These are phyloP conservation scores for Apiotrichum veenhuisii DNA, from an alignment of 1,284 basidiomycete species.

Conservation along the genomic window DNA sequence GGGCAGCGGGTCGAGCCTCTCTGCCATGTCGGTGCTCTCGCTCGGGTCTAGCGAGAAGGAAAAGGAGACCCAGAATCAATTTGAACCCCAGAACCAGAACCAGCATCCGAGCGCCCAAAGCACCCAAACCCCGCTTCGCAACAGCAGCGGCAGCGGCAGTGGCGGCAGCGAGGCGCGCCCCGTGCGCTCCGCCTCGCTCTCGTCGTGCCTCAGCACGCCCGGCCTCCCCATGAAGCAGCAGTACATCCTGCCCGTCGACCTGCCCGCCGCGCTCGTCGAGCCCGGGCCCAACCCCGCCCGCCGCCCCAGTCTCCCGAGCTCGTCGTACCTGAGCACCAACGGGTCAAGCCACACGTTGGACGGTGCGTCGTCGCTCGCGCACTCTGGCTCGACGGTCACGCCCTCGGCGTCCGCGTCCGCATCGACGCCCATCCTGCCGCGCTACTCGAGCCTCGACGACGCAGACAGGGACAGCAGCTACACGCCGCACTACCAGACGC, in stretches of 20 bases:
- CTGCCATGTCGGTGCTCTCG: not conserved
- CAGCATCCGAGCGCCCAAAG: no score
- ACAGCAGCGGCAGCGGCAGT: no score
- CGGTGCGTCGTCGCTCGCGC: not conserved
- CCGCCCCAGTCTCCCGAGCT: not conserved
- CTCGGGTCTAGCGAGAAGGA: not conserved
- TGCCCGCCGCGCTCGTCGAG: conserved; percentile 5
- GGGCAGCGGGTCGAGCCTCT: not conserved
- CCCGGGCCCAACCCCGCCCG: not conserved
- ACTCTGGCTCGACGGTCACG: not conserved
- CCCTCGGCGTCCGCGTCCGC: not conserved
- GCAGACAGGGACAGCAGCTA: no score
- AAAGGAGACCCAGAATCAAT: no score
- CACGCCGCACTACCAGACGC: not conserved
- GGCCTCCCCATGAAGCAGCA: conserved; percentile 1
- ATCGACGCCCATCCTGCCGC: conserved; percentile 3
- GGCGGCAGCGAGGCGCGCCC: no score
- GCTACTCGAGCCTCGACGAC: not conserved
- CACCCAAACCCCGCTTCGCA: no score
- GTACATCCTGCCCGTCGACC: conserved; percentile 28
- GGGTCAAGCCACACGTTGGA: not conserved
- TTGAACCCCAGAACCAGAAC: no score
- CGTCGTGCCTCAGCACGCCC: not conserved
- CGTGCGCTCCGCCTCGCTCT: not conserved
- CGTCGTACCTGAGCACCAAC: not conserved